Percentiles rank a stretch among this genome's conserved stretches.
Evolutionary conservation across 1,139 yeast genomes (phyloP).

Genomic region (Wickerhamomyces sp.): DNA sequence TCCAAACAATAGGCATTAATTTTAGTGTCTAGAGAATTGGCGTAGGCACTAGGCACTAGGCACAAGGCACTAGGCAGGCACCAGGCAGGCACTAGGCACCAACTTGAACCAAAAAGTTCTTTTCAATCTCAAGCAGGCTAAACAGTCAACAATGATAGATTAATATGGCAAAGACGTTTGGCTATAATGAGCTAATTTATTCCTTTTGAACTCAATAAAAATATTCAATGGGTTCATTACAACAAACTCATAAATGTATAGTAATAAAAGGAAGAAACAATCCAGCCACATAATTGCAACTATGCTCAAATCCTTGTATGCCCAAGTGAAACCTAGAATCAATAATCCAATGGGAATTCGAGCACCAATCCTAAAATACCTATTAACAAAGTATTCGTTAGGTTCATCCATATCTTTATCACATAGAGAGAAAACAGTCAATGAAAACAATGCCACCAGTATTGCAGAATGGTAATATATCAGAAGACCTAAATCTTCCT

Average conservation of each 20-base stretch:
- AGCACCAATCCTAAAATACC: constrained; percentile 15
- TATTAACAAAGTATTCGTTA: constrained; percentile 7
- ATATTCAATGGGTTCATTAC: constrained; percentile 16
- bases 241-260: constrained; percentile 14
- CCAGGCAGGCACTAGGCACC: too few species aligned
- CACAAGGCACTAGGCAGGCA: too few species aligned
- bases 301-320: constrained; percentile 8
- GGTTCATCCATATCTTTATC: constrained; percentile 16
- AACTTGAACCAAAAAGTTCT: too few species aligned
- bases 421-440: constrained; percentile 11
- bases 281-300: constrained; percentile 19
- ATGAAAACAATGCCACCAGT: constrained; percentile 11
- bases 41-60: too few species aligned
- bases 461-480: constrained; percentile 19
- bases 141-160: too few species aligned
- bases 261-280: constrained; percentile 9
- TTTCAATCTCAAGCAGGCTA: too few species aligned
- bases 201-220: background rate
- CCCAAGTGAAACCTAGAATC: constrained; percentile 18
- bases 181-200: too few species aligned
- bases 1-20: too few species aligned
- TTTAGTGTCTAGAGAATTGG: too few species aligned
- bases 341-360: constrained; percentile 20
- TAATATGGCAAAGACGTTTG: too few species aligned
- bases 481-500: constrained; percentile 18